Evolutionary conservation across 1,284 basidiomycete species (phyloP).

Genomic region (Ustilago tritici): DNA sequence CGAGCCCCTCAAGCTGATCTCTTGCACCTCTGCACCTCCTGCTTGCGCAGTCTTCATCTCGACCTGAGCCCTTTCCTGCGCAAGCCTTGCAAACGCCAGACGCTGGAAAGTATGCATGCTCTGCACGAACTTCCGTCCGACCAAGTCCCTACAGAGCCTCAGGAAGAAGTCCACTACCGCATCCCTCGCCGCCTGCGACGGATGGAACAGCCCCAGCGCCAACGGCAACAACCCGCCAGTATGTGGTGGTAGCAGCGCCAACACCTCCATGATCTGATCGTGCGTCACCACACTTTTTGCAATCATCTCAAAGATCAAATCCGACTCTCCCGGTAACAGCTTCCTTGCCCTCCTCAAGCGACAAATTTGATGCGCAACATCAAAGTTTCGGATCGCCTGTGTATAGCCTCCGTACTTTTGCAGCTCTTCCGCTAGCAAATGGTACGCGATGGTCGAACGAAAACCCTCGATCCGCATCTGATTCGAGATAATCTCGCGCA

Average conservation of each 20-base stretch:
- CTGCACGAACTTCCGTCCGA: slow-evolving; percentile 85
- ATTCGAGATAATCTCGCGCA: slow-evolving; percentile 78
- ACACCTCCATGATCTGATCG: slow-evolving; percentile 88
- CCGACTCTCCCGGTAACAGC: slow-evolving; percentile 77
- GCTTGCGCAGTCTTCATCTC: slow-evolving; percentile 10
- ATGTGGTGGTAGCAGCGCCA: slow-evolving; percentile 82
- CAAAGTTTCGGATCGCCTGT: slow-evolving; percentile 76
- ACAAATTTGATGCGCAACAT: slow-evolving; percentile 79
- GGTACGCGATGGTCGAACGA: slow-evolving; percentile 78
- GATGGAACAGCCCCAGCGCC: slow-evolving; percentile 90
- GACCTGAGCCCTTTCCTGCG: slow-evolving; percentile 54
- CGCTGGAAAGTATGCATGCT: slow-evolving; percentile 91
- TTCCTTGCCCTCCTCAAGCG: slow-evolving; percentile 77
- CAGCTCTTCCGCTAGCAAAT: slow-evolving; percentile 68
- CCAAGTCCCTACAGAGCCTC: slow-evolving; percentile 57
- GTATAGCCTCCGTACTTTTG: slow-evolving; percentile 34
- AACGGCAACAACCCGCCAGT: slow-evolving; percentile 85
- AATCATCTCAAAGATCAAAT: slow-evolving; percentile 81
- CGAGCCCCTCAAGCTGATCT: slow-evolving; percentile 10
- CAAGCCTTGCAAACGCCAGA: slow-evolving; percentile 74
- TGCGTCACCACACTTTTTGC: slow-evolving; percentile 73
- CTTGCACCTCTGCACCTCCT: slow-evolving; percentile 21
- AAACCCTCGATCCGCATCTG: slow-evolving; percentile 83
- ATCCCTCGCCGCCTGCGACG: slow-evolving; percentile 79
- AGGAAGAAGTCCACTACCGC: slow-evolving; percentile 76